A percentile compares a stretch with the other conserved stretches of the same genome.
Conservation (phyloP, 176 grass and related monocot species). For the Stipa capillata region DNA sequence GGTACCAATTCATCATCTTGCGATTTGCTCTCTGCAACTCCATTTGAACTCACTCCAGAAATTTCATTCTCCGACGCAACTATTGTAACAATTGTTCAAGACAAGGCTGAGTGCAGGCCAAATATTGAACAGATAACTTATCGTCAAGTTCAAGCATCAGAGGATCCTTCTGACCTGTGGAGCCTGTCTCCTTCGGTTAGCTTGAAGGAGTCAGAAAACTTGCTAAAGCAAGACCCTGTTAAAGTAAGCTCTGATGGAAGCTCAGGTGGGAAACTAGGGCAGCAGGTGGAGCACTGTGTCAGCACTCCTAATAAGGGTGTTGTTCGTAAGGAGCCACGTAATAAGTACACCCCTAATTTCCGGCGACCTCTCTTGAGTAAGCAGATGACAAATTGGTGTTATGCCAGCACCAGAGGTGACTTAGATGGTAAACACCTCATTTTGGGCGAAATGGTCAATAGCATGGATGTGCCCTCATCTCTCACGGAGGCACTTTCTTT, state of each 20-base stretch:
- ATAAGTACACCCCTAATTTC: constrained; percentile 73
- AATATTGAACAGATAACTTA: constrained; percentile 13
- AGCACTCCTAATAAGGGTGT: constrained; percentile 35
- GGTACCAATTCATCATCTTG: constrained; percentile 21
- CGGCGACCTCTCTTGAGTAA: constrained; percentile 80
- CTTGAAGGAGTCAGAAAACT: constrained; percentile 5
- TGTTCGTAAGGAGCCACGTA: constrained; percentile 22
- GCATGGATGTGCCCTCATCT: constrained; percentile 66
- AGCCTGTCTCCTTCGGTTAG: background rate
- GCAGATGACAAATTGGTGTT: constrained; percentile 70
- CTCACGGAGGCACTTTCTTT: constrained; percentile 65
- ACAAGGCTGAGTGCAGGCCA: constrained; percentile 30
- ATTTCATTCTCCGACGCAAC: constrained; percentile 26
- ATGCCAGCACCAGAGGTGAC: constrained; percentile 52
- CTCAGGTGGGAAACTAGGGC: constrained; percentile 18
- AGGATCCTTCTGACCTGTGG: constrained; percentile 7
- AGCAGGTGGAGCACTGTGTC: constrained; percentile 13
- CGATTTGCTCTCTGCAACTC: constrained; percentile 11
- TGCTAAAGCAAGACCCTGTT: constrained; percentile 2
- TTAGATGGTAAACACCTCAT: constrained; percentile 61
- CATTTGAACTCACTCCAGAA: constrained; percentile 17
- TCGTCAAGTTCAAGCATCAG: constrained; percentile 18
- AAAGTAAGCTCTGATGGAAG: constrained; percentile 21
- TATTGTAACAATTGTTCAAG: constrained; percentile 35
- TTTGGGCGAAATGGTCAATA: constrained; percentile 49